Conservation (phyloP, 306 rosid species). For the Calophaca sinica region DNA sequence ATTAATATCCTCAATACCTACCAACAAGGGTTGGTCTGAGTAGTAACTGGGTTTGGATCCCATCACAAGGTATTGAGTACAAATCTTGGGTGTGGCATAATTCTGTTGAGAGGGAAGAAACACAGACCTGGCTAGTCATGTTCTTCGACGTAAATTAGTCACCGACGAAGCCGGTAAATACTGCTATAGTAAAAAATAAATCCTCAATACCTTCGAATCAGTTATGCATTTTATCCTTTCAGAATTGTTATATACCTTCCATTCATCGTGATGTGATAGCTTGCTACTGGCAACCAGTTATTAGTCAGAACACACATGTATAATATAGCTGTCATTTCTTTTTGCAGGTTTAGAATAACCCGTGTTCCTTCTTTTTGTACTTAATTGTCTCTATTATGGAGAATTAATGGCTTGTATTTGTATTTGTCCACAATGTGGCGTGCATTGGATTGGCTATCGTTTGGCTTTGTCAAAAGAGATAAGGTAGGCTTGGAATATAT, state of each 20-base stretch:
- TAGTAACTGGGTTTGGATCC: too few relatives aligned
- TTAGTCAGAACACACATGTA: conserved; percentile 22
- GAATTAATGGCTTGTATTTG: conserved; percentile 26
- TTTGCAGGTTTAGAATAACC: conserved; percentile 29
- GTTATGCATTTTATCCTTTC: conserved; percentile 28
- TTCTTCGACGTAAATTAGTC: too few relatives aligned
- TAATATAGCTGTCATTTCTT: conserved; percentile 14
- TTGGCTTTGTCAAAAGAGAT: conserved; percentile 46
- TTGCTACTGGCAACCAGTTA: conserved; percentile 17
- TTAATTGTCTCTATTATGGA: conserved; percentile 45
- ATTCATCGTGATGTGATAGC: conserved; percentile 32
- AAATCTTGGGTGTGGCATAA: too few relatives aligned
- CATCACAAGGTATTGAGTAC: too few relatives aligned
- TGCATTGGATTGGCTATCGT: conserved; percentile 18
- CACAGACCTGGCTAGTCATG: too few relatives aligned
- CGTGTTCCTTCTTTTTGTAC: conserved; percentile 13
- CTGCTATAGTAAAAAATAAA: too few relatives aligned
- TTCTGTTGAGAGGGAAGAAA: too few relatives aligned
- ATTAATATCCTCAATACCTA: too few relatives aligned
- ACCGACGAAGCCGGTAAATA: too few relatives aligned
- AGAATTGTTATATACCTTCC: conserved; percentile 42
- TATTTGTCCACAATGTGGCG: conserved; percentile 42
- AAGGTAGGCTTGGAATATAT: conserved; percentile 34
- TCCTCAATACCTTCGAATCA: neutral
- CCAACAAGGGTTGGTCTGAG: too few relatives aligned